Evolutionary conservation across 495 filamentous ascomycete species (phyloP).

Genomic region (Aspergillus sclerotioniger): DNA sequence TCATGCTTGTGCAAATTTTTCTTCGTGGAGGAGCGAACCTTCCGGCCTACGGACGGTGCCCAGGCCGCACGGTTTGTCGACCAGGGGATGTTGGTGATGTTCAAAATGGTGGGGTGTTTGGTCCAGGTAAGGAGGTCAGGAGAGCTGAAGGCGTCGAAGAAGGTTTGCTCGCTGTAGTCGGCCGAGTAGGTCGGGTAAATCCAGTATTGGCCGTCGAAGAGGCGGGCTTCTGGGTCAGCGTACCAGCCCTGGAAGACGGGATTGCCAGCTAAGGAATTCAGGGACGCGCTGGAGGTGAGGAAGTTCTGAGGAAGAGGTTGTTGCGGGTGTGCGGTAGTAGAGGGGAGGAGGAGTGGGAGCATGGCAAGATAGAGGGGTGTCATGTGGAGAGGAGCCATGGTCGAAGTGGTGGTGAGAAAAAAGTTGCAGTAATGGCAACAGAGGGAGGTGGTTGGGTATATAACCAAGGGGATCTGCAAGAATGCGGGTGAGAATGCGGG

Average conservation of each 20-base stretch:
- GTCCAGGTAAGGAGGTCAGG: constrained; percentile 45
- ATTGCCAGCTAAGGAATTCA: constrained; percentile 34
- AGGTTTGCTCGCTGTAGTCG: constrained; percentile 41
- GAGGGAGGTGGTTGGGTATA: background rate
- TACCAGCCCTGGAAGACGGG: constrained; percentile 47
- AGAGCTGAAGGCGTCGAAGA: constrained; percentile 49
- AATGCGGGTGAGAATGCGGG: constrained; percentile 12
- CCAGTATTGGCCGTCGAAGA: constrained; percentile 42
- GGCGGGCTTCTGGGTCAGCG: constrained; percentile 46
- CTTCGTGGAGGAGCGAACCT: constrained; percentile 16
- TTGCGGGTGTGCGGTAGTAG: background rate
- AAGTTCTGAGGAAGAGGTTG: constrained; percentile 1
- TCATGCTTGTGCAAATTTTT: background rate
- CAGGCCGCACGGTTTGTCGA: constrained; percentile 40
- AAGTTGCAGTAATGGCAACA: background rate
- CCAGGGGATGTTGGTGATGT: constrained; percentile 39
- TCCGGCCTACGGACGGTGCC: constrained; percentile 41
- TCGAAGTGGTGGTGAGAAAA: background rate
- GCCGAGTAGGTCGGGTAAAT: constrained; percentile 44
- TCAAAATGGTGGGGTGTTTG: constrained; percentile 38
- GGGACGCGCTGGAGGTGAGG: constrained; percentile 1
- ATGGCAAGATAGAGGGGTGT: background rate
- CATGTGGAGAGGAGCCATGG: constrained; percentile 3
- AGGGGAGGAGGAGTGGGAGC: constrained; percentile 9
- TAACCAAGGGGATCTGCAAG: background rate